These are phyloP conservation scores for Telopea speciosissima DNA, from an alignment of 177 flowering plant genomes.

Conservation along the genomic window DNA sequence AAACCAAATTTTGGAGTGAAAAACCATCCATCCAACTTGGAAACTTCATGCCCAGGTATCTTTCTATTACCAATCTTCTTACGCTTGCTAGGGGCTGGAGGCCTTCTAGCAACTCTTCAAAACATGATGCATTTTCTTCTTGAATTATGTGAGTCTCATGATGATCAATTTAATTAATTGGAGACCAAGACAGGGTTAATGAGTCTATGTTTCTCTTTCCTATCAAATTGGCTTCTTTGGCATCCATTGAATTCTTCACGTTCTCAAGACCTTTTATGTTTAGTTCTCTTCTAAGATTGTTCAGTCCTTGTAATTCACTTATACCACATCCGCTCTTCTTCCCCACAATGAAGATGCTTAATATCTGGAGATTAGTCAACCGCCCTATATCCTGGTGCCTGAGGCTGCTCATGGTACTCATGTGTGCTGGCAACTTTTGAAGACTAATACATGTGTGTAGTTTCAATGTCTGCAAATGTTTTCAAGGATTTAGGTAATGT, in stretches of 20 bases:
- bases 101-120: neutral
- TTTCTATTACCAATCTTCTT: neutral
- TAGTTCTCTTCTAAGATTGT: neutral
- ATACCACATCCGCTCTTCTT: neutral
- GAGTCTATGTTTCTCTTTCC: neutral
- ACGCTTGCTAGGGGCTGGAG: slow-evolving; percentile 8
- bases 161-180: too few species aligned
- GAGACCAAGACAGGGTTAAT: neutral
- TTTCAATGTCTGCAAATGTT: slow-evolving; percentile 4
- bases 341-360: slow-evolving; percentile 1
- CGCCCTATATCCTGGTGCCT: slow-evolving; percentile 7
- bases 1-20: slow-evolving; percentile 11
- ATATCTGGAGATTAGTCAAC: neutral
- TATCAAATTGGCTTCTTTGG: neutral
- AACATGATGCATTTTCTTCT: too few species aligned
- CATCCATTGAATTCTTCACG: slow-evolving; percentile 1
- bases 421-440: neutral
- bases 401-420: neutral
- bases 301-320: neutral
- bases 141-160: too few species aligned
- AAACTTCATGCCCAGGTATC: neutral
- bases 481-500: slow-evolving; percentile 5
- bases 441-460: neutral
- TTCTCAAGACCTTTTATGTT: neutral
- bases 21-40: slow-evolving; percentile 6